Base-by-base conservation (phyloP, 2,329 filamentous ascomycete genomes). In the Neophaeococcomyces mojaviensis region DNA sequence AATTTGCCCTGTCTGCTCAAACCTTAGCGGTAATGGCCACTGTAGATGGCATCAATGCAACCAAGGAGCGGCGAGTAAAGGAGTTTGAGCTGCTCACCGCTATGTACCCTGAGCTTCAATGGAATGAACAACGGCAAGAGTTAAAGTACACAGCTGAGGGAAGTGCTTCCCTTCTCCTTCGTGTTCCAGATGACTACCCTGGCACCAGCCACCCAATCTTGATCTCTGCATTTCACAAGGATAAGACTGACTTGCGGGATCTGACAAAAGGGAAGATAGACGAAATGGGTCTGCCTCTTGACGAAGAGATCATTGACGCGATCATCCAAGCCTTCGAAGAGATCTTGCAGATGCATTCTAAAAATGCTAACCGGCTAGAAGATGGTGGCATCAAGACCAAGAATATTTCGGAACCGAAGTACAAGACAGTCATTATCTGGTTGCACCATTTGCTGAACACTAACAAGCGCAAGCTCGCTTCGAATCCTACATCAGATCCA, bases 381-480 rank as follows among this genome's bases (percentile, higher is more conserved):
- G 13, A 31, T 18, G 10, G n/a, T 22, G 8, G 16, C 31, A 22
- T 3, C 9, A n/a, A 22, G 10, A 22, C 16, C 13, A 20, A 12
- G 34, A n/a, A 9, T 9, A 20, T 22, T 6, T 4, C 12, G 22
- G 31, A 13, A 22, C 24, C 30, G 22, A 34, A 9, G 13, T 39
- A 10, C 30, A 56, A 55, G 40, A 55, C 52, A 1, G 49, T 55
- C 3, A 48, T 56, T 16, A 50, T 56, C 19, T 56, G 54, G 54
- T 47, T 56, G 13, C 54, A 56, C 38, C 52, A 56, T 28, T 49
- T 56, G 20, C 49, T 56, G 12, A 50, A 51, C 3, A 49, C 47
- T 3, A 52, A 48, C 16, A 56, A 56, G 39, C 40, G 54, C n/a
- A 56, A 56, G 39, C 47, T 56, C 16, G 54, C 52, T 3, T 22